A percentile compares a stretch with the other conserved stretches of the same genome.
phyloP scores from a whole-genome alignment of 2,329 filamentous ascomycete genomes.

The Hawksworthiomyces lignivorus region DNA sequence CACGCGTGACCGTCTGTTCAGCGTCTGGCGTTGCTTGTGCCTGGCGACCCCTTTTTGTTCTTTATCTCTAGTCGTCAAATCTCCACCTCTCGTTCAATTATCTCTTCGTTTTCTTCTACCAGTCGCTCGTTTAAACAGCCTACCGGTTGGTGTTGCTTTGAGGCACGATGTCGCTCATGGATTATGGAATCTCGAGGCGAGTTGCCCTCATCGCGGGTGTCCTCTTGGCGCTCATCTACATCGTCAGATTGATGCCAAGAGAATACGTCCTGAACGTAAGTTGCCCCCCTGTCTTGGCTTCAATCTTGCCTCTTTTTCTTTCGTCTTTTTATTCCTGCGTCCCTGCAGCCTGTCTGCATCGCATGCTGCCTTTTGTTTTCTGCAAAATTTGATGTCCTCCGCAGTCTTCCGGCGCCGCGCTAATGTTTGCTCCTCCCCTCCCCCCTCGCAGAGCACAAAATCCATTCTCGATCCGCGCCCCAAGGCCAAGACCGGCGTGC shows the following conservation, averaged over 20 bases:
- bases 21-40: no score
- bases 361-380: neutral
- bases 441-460: slow-evolving; percentile 9
- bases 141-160: no score
- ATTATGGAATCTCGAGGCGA: slow-evolving; percentile 14
- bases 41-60: no score
- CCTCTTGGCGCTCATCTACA: slow-evolving; percentile 14
- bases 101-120: no score
- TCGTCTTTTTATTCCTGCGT: neutral
- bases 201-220: slow-evolving; percentile 8
- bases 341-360: no score
- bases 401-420: no score
- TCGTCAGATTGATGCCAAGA: slow-evolving; percentile 11
- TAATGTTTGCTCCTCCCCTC: no score
- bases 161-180: slow-evolving; percentile 9
- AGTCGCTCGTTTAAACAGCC: no score
- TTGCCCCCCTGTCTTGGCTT: neutral
- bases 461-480: slow-evolving; percentile 3
- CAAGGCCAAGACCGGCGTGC: neutral
- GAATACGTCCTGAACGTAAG: slow-evolving; percentile 9
- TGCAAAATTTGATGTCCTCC: no score
- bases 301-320: neutral
- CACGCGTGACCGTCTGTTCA: no score
- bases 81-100: no score
- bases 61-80: no score